Conservation (phyloP, 305 asterid species). For the Ajuga reptans region DNA sequence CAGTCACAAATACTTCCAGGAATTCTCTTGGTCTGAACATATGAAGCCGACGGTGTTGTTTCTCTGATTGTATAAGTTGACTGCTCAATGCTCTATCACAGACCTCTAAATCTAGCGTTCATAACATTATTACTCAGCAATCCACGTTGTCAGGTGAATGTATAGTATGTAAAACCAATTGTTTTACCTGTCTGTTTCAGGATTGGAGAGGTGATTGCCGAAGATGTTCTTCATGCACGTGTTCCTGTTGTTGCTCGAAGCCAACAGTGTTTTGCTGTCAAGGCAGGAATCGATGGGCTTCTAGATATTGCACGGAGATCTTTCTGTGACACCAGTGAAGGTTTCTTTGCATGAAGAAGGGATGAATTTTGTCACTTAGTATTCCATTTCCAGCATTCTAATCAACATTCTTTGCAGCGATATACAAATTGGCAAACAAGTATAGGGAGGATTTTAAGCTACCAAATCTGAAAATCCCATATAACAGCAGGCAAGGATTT, state of each 20-base stretch:
- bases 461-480: constrained; percentile 83
- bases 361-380: constrained; percentile 14
- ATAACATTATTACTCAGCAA: constrained; percentile 3
- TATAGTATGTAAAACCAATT: constrained; percentile 9
- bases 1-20: neutral
- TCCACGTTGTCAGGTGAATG: neutral
- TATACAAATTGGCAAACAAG: constrained; percentile 83
- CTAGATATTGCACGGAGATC: constrained; percentile 91
- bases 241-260: constrained; percentile 92
- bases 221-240: constrained; percentile 88
- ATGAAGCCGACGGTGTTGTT: neutral
- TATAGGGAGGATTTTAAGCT: constrained; percentile 72
- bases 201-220: constrained; percentile 90
- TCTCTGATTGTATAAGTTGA: neutral
- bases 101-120: constrained; percentile 11
- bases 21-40: constrained; percentile 8
- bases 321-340: constrained; percentile 96
- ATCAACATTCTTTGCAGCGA: constrained; percentile 48
- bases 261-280: constrained; percentile 96
- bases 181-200: constrained; percentile 31
- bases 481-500: constrained; percentile 87
- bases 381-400: constrained; percentile 29
- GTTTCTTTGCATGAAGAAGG: constrained; percentile 33
- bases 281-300: constrained; percentile 90
- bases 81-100: constrained; percentile 16